A percentile compares a stretch with the other conserved stretches of the same genome.
Evolutionary conservation across 495 filamentous ascomycete genomes (phyloP).

Genomic region (Daldinia bambusicola): DNA sequence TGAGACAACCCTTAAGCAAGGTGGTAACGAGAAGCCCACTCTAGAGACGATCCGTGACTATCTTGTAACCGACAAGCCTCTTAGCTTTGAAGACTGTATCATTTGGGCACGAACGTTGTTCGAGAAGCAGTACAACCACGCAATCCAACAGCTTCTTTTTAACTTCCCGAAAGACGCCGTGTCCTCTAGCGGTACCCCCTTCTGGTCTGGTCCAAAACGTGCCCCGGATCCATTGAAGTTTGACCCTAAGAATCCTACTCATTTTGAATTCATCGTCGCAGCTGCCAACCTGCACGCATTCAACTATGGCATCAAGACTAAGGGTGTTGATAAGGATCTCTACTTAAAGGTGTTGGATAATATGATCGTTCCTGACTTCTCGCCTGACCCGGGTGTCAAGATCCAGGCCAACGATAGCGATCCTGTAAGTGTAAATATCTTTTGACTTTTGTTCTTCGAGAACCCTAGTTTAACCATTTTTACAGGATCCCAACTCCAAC

Average conservation of each 20-base stretch:
- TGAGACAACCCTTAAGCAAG: constrained; percentile 87
- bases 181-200: constrained; percentile 87
- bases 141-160: constrained; percentile 93
- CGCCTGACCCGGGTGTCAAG: constrained; percentile 89
- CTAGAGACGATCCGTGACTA: constrained; percentile 89
- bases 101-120: constrained; percentile 93
- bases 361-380: constrained; percentile 97
- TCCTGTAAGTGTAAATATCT: constrained; percentile 61
- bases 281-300: constrained; percentile 94
- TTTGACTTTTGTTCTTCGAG: constrained; percentile 2
- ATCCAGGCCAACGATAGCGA: constrained; percentile 98
- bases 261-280: constrained; percentile 86
- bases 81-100: constrained; percentile 95
- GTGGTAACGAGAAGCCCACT: constrained; percentile 95
- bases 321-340: constrained; percentile 71
- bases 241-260: constrained; percentile 81
- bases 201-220: constrained; percentile 99
- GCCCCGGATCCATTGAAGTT: constrained; percentile 93
- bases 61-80: constrained; percentile 91
- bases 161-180: constrained; percentile 96
- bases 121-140: constrained; percentile 96
- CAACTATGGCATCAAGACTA: constrained; percentile 95
- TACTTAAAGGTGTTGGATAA: constrained; percentile 83
- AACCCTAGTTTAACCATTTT: constrained; percentile 16
- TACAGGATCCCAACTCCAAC: constrained; percentile 81